These are phyloP conservation scores for Bromus sterilis DNA, from an alignment of 176 grass and related monocot genomes.

Conservation along the genomic window DNA sequence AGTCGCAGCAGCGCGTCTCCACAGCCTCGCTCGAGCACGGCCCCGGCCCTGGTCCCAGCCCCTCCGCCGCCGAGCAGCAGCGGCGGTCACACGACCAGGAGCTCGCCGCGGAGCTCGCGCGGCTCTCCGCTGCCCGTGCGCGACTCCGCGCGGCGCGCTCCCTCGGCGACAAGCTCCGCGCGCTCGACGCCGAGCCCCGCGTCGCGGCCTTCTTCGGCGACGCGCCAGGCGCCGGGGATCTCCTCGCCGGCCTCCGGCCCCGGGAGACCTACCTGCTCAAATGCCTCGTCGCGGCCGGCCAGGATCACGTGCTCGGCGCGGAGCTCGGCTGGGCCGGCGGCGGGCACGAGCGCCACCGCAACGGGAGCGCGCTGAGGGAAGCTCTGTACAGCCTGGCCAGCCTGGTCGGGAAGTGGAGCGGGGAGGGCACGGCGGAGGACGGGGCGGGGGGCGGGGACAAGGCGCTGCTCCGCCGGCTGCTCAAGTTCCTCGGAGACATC, in stretches of 20 bases:
- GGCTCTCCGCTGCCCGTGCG: conserved; percentile 37
- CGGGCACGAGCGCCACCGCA: background rate
- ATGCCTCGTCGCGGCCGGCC: conserved; percentile 79
- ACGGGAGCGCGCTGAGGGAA: conserved; percentile 41
- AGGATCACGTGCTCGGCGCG: conserved; percentile 72
- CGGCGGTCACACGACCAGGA: conserved; percentile 13
- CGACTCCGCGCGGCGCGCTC: conserved; percentile 34
- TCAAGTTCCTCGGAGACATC: conserved; percentile 62
- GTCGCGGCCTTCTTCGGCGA: conserved; percentile 58
- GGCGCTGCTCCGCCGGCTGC: conserved; percentile 49
- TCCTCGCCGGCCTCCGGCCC: conserved; percentile 22
- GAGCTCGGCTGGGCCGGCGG: conserved; percentile 57
- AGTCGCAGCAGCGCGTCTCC: conserved; percentile 31
- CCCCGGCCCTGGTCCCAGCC: background rate
- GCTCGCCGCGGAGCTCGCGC: conserved; percentile 53
- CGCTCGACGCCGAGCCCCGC: conserved; percentile 61
- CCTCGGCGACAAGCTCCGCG: conserved; percentile 47
- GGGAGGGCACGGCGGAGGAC: conserved; percentile 22
- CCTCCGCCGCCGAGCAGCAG: conserved; percentile 4
- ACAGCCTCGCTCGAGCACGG: conserved; percentile 43
- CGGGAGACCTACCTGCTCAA: conserved; percentile 71
- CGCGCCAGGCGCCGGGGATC: background rate
- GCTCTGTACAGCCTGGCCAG: conserved; percentile 60
- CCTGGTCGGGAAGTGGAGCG: conserved; percentile 73
- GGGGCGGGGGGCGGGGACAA: conserved; percentile 20